Evolutionary conservation across 2,329 filamentous ascomycete genomes (phyloP).

Genomic region (Nigrospora oryzae): DNA sequence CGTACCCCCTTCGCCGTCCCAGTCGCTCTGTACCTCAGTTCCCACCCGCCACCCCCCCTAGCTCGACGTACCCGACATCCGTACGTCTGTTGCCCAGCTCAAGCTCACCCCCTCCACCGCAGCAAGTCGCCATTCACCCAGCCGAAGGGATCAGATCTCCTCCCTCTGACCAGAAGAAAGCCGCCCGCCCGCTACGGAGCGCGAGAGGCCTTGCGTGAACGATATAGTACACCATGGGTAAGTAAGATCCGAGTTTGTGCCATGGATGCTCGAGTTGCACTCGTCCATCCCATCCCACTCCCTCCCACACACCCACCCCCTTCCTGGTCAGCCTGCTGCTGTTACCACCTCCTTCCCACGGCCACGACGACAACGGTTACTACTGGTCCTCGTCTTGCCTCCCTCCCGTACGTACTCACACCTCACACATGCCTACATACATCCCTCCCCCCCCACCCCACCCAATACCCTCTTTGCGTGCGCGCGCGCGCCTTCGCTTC

Average conservation of each 20-base stretch:
- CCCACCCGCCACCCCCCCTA: slow-evolving; percentile 1
- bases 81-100: slow-evolving; percentile 1
- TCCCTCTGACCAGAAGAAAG: background rate
- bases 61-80: slow-evolving; percentile 2
- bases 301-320: background rate
- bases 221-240: slow-evolving; percentile 3
- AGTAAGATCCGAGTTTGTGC: background rate
- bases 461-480: background rate
- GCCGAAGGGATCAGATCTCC: background rate
- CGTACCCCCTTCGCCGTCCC: background rate
- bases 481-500: background rate
- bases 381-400: too few species aligned
- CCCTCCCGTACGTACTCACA: background rate
- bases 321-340: background rate
- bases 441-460: background rate
- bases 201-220: background rate
- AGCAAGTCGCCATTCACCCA: background rate
- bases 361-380: too few species aligned
- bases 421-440: background rate
- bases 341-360: background rate
- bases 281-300: background rate
- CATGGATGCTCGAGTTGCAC: background rate
- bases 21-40: slow-evolving; percentile 1
- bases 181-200: too few species aligned
- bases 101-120: slow-evolving; percentile 4